phyloP scores from a whole-genome alignment of 2,329 filamentous ascomycete species.

The Epichloe amarillans region DNA sequence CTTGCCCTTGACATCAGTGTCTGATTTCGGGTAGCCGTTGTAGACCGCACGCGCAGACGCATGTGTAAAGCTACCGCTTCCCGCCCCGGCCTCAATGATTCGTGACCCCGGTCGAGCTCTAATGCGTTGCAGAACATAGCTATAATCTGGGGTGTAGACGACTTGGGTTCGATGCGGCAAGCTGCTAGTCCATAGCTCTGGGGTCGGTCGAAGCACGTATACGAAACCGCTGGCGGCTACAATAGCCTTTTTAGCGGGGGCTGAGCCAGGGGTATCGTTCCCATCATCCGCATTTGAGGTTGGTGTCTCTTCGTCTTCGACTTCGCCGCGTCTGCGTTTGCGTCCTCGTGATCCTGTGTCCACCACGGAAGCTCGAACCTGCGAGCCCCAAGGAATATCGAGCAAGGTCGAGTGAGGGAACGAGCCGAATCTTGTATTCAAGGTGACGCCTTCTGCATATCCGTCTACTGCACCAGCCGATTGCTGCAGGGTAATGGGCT shows the following conservation, averaged over 20 bases:
- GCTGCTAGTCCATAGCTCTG: conserved; percentile 70
- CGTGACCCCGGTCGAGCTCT: conserved; percentile 58
- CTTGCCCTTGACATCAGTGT: conserved; percentile 40
- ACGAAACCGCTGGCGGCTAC: conserved; percentile 57
- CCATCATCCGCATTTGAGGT: conserved; percentile 21
- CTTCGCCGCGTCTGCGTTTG: conserved; percentile 41
- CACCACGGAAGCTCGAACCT: conserved; percentile 78
- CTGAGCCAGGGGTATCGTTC: conserved; percentile 17
- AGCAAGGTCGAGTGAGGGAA: conserved; percentile 72
- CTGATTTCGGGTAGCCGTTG: conserved; percentile 47
- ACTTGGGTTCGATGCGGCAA: conserved; percentile 75
- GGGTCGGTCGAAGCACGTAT: conserved; percentile 65
- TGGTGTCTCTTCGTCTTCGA: conserved; percentile 29
- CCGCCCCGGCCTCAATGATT: conserved; percentile 69
- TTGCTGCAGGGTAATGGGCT: conserved; percentile 58
- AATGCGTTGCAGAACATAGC: conserved; percentile 67
- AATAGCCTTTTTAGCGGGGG: conserved; percentile 32
- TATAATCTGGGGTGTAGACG: conserved; percentile 78
- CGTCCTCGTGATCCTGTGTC: conserved; percentile 83
- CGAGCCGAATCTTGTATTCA: conserved; percentile 90
- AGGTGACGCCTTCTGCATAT: conserved; percentile 62
- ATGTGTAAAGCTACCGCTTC: conserved; percentile 75
- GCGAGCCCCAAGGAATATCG: conserved; percentile 75
- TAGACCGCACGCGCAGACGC: conserved; percentile 65
- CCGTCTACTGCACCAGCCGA: conserved; percentile 52